Evolutionary conservation across 2,329 filamentous ascomycete genomes (phyloP), one percentile per base, ranked within the genome.

Genomic region (Chaetomiaceae sp.): DNA sequence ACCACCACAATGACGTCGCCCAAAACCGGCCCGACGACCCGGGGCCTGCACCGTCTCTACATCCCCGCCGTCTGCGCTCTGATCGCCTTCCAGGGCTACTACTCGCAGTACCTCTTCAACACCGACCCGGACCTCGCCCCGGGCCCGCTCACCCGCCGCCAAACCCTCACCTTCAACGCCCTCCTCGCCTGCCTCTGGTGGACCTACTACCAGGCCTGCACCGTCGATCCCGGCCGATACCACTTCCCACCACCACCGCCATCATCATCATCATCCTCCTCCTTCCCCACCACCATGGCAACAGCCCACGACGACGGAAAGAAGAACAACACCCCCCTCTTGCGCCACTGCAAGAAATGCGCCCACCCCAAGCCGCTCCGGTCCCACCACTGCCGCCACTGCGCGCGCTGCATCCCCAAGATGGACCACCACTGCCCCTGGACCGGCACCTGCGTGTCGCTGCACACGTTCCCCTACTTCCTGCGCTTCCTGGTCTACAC

Each of bases 371-470:
- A 94, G 65, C 88, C 89, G 1, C 82, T 85, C 1, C 76, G 89
- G 58, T 82, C 88, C 1, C 89, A 94, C 74, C 89, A 95, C 74
- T 95, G 89, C 72, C 85, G 84, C 58, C 80, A 81, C 61, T 95
- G 89, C 71, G 75, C 75, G 58, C 81, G 85, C 62, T 90, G 87
- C 68, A 80, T 90, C 44, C 85, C 86, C 33, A 86, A 83, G 70
- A 91, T 91, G 87, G 87, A 91, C 71, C 87, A 90, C 71, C 88
- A 95, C 72, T 94, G 89, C 65, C 87, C 89, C 2, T 94, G 89
- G 89, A 92, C 87, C 3, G 75, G 72, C 56, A 92, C 91, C 70
- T 95, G 89, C 72, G 87, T 94, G 48, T 90, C 87, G 11, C 80
- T 90, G 68, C 85, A 84, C 55, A 91, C 87, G 1, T 88, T 90